Conservation (phyloP, 192 early-diverging fungal species). For the Hyaloraphidium curvatum region DNA sequence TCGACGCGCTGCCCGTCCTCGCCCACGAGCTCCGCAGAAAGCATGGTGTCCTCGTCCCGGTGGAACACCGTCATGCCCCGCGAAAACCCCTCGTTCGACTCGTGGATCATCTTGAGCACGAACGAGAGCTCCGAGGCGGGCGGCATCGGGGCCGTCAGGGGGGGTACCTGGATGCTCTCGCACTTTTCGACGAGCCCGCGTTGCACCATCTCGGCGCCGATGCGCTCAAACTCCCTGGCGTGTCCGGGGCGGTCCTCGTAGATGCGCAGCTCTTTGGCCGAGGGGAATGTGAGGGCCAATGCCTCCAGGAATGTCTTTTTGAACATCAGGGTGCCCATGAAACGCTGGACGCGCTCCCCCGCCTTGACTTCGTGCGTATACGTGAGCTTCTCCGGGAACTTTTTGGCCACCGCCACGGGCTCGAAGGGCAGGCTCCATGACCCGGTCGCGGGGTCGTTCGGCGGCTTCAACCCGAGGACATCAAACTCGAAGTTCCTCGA, state of each 20-base stretch:
- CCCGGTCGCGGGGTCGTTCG: not conserved
- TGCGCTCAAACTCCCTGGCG: not conserved
- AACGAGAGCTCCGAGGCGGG: too few species aligned
- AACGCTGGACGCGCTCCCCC: too few species aligned
- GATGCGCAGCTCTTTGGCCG: not conserved
- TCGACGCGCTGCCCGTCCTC: too few species aligned
- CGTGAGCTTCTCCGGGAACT: not conserved
- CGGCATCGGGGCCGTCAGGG: too few species aligned
- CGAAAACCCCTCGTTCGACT: too few species aligned
- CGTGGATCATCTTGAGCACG: too few species aligned
- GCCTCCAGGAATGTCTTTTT: not conserved
- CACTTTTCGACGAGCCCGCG: too few species aligned
- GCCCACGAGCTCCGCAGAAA: too few species aligned
- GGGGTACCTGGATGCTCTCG: too few species aligned
- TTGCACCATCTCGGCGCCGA: not conserved
- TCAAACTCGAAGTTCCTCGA: not conserved
- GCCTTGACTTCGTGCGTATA: too few species aligned
- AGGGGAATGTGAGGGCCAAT: not conserved
- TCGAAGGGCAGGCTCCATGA: constrained; percentile 2
- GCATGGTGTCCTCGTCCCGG: too few species aligned
- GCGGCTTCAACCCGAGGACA: not conserved
- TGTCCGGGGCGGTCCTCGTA: not conserved
- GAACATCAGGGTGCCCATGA: not conserved
- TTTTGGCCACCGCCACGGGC: not conserved
- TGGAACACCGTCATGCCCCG: too few species aligned